A percentile compares a stretch with the other conserved stretches of the same genome.
Evolutionary conservation across 2,329 filamentous ascomycete genomes (phyloP).

Genomic region (Aspergillus ustus): DNA sequence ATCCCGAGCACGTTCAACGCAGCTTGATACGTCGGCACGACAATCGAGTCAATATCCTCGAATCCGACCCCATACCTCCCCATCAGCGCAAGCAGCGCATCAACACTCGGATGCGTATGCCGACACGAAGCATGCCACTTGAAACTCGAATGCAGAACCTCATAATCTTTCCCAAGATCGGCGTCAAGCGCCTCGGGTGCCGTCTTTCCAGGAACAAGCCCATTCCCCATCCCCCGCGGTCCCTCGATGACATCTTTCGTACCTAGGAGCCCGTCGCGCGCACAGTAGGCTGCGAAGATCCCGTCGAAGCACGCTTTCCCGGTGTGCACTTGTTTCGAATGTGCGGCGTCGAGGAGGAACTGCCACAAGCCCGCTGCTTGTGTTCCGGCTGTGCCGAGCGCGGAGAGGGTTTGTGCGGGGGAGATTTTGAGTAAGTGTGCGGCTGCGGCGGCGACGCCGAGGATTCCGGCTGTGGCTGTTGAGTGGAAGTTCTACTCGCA

Average conservation of each 20-base stretch:
- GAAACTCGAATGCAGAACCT: slow-evolving; percentile 36
- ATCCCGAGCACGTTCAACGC: slow-evolving; percentile 37
- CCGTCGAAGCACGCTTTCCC: slow-evolving; percentile 38
- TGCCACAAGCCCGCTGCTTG: slow-evolving; percentile 41
- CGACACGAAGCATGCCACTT: slow-evolving; percentile 42
- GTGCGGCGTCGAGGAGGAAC: slow-evolving; percentile 36
- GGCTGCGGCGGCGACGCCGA: slow-evolving; percentile 35
- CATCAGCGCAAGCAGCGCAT: slow-evolving; percentile 36
- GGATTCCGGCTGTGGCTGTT: slow-evolving; percentile 32
- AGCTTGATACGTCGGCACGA: slow-evolving; percentile 35
- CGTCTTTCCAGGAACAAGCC: slow-evolving; percentile 28
- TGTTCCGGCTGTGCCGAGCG: slow-evolving; percentile 37
- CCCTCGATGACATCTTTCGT: slow-evolving; percentile 36
- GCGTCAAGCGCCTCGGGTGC: slow-evolving; percentile 30
- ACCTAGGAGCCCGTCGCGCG: slow-evolving; percentile 33
- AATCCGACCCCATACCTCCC: slow-evolving; percentile 29
- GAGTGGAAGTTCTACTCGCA: slow-evolving; percentile 30
- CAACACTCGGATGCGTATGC: slow-evolving; percentile 38
- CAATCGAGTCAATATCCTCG: slow-evolving; percentile 35
- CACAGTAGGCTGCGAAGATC: slow-evolving; percentile 37
- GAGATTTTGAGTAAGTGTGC: slow-evolving; percentile 31
- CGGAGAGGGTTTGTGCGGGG: slow-evolving; percentile 29
- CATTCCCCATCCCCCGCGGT: slow-evolving; percentile 32
- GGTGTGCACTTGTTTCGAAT: slow-evolving; percentile 40
- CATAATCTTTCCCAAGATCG: slow-evolving; percentile 31